phyloP scores from a whole-genome alignment of 176 grass and related monocot genomes.

The Zoysia japonica region DNA sequence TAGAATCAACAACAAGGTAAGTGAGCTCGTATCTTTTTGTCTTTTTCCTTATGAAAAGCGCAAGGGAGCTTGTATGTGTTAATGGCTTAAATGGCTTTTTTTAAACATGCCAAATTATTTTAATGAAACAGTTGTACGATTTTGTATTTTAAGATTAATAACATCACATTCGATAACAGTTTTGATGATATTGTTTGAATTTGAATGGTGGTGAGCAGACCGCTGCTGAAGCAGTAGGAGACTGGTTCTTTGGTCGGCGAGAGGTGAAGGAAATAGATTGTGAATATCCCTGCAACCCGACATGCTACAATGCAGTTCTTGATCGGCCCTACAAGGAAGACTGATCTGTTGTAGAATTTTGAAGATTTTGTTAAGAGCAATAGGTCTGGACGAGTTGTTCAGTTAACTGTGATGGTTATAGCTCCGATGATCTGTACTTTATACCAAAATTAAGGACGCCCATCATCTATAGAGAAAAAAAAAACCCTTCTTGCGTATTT shows the following conservation, averaged over 20 bases:
- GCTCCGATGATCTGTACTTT: constrained; percentile 1
- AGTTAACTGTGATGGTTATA: neutral
- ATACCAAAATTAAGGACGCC: neutral
- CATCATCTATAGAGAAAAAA: neutral
- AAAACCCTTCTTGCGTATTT: neutral
- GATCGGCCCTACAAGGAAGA: constrained; percentile 34
- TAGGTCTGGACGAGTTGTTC: neutral
- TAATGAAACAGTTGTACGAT: neutral
- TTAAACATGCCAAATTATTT: neutral
- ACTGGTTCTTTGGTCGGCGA: constrained; percentile 49
- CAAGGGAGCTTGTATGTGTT: neutral
- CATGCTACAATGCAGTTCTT: constrained; percentile 47
- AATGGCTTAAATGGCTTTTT: neutral
- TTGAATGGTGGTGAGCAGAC: constrained; percentile 36
- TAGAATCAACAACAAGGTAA: constrained; percentile 74
- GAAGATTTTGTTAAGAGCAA: neutral
- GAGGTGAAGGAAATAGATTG: constrained; percentile 56
- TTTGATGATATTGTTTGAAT: neutral
- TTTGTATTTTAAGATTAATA: neutral
- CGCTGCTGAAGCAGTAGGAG: constrained; percentile 44
- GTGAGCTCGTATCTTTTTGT: neutral
- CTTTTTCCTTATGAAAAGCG: neutral
- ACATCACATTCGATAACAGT: neutral
- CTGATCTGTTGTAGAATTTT: constrained; percentile 13
- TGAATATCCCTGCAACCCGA: constrained; percentile 56